Conservation (phyloP, 768 basidiomycete species). For the Phanerochaete carnosa region DNA sequence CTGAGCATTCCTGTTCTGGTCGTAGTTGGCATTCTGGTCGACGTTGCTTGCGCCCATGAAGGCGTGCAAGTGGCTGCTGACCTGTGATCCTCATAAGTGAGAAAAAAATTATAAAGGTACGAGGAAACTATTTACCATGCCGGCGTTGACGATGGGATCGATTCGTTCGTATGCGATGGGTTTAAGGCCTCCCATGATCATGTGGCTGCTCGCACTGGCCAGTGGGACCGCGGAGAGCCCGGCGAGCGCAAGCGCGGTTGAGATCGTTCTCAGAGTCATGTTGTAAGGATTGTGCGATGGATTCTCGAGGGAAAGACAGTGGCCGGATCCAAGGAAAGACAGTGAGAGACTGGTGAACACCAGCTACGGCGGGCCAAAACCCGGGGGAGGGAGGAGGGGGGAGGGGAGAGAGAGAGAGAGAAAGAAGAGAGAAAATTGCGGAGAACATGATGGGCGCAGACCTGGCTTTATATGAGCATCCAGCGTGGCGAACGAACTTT, state of each 20-base stretch:
- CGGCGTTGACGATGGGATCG: conserved; percentile 16
- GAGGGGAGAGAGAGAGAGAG: conserved; percentile 4
- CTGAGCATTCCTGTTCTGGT: neutral
- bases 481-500: neutral
- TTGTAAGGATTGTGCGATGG: neutral
- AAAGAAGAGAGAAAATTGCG: neutral
- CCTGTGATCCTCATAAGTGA: neutral
- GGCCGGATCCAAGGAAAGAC: conserved; percentile 7
- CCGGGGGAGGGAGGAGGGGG: neutral
- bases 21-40: conserved; percentile 8
- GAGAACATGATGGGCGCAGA: neutral
- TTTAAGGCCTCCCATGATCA: conserved; percentile 13
- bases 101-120: neutral
- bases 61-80: conserved; percentile 11
- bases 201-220: conserved; percentile 9
- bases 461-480: neutral
- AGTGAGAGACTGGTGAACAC: conserved; percentile 3
- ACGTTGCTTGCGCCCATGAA: conserved; percentile 13
- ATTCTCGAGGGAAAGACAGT: conserved; percentile 2
- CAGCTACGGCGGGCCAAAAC: conserved; percentile 2
- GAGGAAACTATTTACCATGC: conserved; percentile 7
- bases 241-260: conserved; percentile 7
- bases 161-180: conserved; percentile 11
- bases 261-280: conserved; percentile 5
- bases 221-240: conserved; percentile 4